These are phyloP conservation scores for Gloeostereum incarnatum DNA, from an alignment of 768 basidiomycete genomes.

Conservation along the genomic window DNA sequence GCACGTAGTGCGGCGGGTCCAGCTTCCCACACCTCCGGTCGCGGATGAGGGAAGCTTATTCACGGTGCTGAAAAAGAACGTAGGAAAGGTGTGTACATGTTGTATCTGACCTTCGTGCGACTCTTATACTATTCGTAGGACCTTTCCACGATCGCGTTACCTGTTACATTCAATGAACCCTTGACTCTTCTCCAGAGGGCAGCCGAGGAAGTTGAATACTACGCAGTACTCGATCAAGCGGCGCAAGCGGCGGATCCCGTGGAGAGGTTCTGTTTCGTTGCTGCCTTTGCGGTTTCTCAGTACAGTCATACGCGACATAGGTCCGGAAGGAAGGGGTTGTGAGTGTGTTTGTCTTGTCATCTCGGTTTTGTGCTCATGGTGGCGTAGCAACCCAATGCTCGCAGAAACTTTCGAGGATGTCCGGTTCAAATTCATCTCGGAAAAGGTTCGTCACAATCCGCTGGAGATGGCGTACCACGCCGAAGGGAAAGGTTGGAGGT, in stretches of 20 bases:
- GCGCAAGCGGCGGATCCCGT: conserved; percentile 46
- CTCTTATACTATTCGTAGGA: conserved; percentile 36
- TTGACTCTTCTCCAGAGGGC: conserved; percentile 72
- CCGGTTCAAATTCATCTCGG: conserved; percentile 75
- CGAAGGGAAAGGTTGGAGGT: conserved; percentile 68
- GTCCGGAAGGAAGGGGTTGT: conserved; percentile 85
- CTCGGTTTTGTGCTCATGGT: conserved; percentile 1
- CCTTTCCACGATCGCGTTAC: conserved; percentile 71
- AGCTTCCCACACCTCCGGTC: conserved; percentile 48
- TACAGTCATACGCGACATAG: conserved; percentile 78
- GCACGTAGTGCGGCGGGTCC: conserved; percentile 39
- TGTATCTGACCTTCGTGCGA: not conserved
- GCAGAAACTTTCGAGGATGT: conserved; percentile 82
- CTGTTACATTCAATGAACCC: conserved; percentile 89
- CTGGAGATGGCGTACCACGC: conserved; percentile 82
- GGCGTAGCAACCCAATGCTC: conserved; percentile 74
- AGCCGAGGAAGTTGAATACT: conserved; percentile 82
- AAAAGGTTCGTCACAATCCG: conserved; percentile 83
- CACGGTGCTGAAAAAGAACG: conserved; percentile 77
- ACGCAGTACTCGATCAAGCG: conserved; percentile 58
- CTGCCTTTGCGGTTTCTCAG: conserved; percentile 78
- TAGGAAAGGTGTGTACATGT: conserved; percentile 56
- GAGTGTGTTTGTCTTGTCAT: conserved; percentile 20
- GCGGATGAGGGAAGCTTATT: conserved; percentile 81
- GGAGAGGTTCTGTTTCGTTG: conserved; percentile 65